Percentiles rank a stretch among this genome's conserved stretches.
These are phyloP conservation scores for Gossypium bickii DNA, from an alignment of 345 rosid genomes.

Conservation along the genomic window DNA sequence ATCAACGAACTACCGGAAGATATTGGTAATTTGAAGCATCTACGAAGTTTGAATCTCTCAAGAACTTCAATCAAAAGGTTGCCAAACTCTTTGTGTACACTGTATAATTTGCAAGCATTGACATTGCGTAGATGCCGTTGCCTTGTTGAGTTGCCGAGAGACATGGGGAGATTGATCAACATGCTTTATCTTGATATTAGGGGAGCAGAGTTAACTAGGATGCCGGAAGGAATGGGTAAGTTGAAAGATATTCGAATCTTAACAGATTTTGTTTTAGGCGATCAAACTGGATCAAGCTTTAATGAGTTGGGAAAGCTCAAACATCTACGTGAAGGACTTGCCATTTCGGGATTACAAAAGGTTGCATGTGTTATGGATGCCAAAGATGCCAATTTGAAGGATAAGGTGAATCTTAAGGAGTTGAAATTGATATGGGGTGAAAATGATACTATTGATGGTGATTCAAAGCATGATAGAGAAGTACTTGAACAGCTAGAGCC, in stretches of 20 bases:
- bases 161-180: slow-evolving; percentile 29
- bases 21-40: slow-evolving; percentile 7
- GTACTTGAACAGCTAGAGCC: background rate
- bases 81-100: slow-evolving; percentile 11
- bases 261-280: slow-evolving; percentile 31
- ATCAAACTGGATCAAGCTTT: slow-evolving; percentile 24
- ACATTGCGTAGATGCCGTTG: slow-evolving; percentile 17
- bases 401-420: background rate
- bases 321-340: slow-evolving; percentile 31
- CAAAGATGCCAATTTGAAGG: background rate
- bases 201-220: slow-evolving; percentile 19
- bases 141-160: slow-evolving; percentile 29
- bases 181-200: slow-evolving; percentile 28
- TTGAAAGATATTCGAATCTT: slow-evolving; percentile 28
- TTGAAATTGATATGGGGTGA: background rate
- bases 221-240: slow-evolving; percentile 33
- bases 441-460: background rate
- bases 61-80: background rate
- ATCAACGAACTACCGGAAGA: background rate
- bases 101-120: slow-evolving; percentile 35
- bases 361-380: slow-evolving; percentile 6
- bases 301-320: slow-evolving; percentile 29
- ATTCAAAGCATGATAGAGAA: background rate
- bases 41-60: slow-evolving; percentile 13
- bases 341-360: slow-evolving; percentile 31